A percentile compares a stretch with the other conserved stretches of the same genome.
Evolutionary conservation across 2,329 filamentous ascomycete species (phyloP).

Genomic region (Colletotrichum sp.): DNA sequence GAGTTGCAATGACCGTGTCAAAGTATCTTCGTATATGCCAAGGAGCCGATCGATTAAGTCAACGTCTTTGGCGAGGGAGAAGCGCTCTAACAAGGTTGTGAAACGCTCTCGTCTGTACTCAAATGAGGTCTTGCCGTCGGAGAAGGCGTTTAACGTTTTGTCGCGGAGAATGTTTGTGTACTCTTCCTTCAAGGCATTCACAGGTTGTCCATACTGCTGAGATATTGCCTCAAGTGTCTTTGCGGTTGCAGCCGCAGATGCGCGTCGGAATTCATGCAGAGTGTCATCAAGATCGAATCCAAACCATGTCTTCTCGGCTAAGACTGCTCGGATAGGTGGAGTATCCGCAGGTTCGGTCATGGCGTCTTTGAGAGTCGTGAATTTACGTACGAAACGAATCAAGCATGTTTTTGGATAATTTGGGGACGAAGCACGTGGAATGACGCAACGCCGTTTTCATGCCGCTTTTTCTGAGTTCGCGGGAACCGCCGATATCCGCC

Average conservation of each 20-base stretch:
- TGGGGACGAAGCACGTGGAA: not conserved
- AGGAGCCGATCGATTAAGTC: conserved; percentile 27
- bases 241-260: conserved; percentile 39
- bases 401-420: not conserved
- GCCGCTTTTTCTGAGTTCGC: not conserved
- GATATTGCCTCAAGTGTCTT: conserved; percentile 35
- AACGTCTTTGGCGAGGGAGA: conserved; percentile 22
- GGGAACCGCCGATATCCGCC: not conserved
- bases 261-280: conserved; percentile 49
- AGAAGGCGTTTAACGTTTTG: conserved; percentile 44
- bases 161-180: conserved; percentile 38
- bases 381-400: not conserved
- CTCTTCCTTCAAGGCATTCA: conserved; percentile 22
- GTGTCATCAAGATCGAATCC: conserved; percentile 56
- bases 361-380: not conserved
- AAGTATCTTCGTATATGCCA: conserved; percentile 32
- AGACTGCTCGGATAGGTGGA: not conserved
- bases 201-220: conserved; percentile 10
- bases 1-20: conserved; percentile 32
- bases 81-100: conserved; percentile 31
- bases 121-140: conserved; percentile 46
- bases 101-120: conserved; percentile 49
- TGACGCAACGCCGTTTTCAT: not conserved
- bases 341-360: not conserved
- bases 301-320: conserved; percentile 34